These are phyloP conservation scores for Pestalotiopsis sp. DNA, from an alignment of 2,329 filamentous ascomycete species.

Conservation along the genomic window DNA sequence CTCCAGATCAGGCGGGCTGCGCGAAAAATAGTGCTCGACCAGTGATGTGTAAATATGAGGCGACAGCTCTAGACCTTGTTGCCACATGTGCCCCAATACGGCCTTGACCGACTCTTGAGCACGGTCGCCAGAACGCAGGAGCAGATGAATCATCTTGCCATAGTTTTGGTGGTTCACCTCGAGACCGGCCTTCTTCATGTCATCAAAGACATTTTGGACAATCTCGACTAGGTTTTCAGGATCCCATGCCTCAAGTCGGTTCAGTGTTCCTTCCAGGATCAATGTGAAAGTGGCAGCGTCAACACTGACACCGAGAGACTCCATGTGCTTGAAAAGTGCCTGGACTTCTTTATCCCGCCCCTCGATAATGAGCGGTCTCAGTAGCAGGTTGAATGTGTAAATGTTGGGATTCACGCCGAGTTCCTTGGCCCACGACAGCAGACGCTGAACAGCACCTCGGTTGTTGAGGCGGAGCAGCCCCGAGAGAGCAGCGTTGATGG, in stretches of 20 bases:
- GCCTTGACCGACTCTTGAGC: constrained; percentile 55
- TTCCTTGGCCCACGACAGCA: constrained; percentile 62
- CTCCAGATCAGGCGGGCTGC: constrained; percentile 58
- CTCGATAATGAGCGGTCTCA: constrained; percentile 59
- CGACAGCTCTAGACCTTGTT: constrained; percentile 53
- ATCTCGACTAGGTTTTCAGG: constrained; percentile 50
- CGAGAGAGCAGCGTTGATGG: constrained; percentile 72
- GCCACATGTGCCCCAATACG: constrained; percentile 65
- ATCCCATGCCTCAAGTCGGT: constrained; percentile 38
- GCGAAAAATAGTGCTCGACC: constrained; percentile 66
- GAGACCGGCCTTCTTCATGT: constrained; percentile 61
- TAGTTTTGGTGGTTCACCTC: constrained; percentile 66
- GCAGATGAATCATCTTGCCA: constrained; percentile 68
- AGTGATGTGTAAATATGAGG: constrained; percentile 76
- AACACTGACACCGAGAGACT: constrained; percentile 52
- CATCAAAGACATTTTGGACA: constrained; percentile 39
- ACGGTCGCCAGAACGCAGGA: constrained; percentile 50
- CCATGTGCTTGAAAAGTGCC: constrained; percentile 62
- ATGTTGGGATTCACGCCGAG: constrained; percentile 59
- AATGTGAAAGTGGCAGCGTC: constrained; percentile 75
- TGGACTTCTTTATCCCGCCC: constrained; percentile 51
- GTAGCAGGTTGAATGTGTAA: constrained; percentile 69
- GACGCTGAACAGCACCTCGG: constrained; percentile 48
- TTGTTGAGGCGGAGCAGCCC: constrained; percentile 58
- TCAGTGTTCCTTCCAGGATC: constrained; percentile 63